Conservation (phyloP, 371 early-diverging fungal species). For the Apophysomyces ossiformis region DNA sequence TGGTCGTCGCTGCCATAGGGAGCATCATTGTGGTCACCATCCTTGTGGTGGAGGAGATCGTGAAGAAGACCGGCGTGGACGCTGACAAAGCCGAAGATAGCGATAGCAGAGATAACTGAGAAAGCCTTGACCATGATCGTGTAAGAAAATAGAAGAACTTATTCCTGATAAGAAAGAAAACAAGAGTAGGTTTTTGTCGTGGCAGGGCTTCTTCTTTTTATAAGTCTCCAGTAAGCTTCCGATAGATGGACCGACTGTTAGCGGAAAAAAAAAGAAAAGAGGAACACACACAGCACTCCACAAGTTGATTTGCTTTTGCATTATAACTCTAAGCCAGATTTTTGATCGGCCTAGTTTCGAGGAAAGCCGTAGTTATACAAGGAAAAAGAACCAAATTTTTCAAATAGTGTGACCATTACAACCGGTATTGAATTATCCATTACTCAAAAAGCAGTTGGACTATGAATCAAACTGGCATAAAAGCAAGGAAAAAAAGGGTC, state of each 20-base stretch:
- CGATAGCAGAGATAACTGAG: neutral
- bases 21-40: neutral
- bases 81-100: conserved; percentile 5
- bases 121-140: conserved; percentile 1
- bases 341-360: neutral
- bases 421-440: neutral
- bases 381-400: too few relatives aligned
- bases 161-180: too few relatives aligned
- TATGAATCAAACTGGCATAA: too few relatives aligned
- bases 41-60: neutral
- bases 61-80: conserved; percentile 1
- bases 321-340: neutral
- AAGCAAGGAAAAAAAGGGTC: too few relatives aligned
- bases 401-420: neutral
- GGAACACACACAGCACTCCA: too few relatives aligned
- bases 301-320: neutral
- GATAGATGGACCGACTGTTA: neutral
- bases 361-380: neutral
- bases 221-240: neutral
- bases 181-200: too few relatives aligned
- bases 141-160: too few relatives aligned
- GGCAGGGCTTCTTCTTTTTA: neutral
- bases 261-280: neutral
- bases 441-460: too few relatives aligned
- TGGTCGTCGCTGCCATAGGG: neutral